Conservation (phyloP, 225 moss, liverwort and hornwort genomes). For the Polytrichum formosum region DNA sequence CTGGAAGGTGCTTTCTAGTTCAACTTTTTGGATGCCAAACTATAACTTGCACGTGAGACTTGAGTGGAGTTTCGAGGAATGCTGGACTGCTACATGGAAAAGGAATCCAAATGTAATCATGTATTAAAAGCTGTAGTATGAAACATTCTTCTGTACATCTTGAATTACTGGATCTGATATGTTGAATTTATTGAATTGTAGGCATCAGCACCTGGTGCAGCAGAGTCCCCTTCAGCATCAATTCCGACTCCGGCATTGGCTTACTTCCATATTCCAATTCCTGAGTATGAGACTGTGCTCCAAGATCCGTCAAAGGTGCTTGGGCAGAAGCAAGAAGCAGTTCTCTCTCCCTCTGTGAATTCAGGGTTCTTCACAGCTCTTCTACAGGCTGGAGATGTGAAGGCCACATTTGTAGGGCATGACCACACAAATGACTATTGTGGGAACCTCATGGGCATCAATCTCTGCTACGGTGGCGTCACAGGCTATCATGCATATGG, state of each 20-base stretch:
- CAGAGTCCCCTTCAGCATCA: not conserved
- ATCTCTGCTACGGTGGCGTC: slow-evolving; percentile 92
- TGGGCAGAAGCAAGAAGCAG: slow-evolving; percentile 75
- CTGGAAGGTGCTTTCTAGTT: too few relatives aligned
- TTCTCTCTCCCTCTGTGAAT: slow-evolving; percentile 73
- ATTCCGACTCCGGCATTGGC: slow-evolving; percentile 64
- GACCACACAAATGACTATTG: slow-evolving; percentile 94
- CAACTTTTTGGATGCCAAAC: too few relatives aligned
- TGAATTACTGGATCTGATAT: too few relatives aligned
- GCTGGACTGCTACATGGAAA: too few relatives aligned
- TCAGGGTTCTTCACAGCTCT: slow-evolving; percentile 89
- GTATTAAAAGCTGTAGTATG: too few relatives aligned
- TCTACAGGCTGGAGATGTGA: slow-evolving; percentile 72
- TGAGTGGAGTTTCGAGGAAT: too few relatives aligned
- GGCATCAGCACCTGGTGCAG: slow-evolving; percentile 22
- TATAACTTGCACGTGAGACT: too few relatives aligned
- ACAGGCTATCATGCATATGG: slow-evolving; percentile 93
- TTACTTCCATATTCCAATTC: slow-evolving; percentile 91
- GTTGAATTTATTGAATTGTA: not conserved
- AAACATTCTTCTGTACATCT: too few relatives aligned
- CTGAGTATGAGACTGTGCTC: slow-evolving; percentile 76
- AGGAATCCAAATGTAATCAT: too few relatives aligned
- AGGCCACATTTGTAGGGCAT: slow-evolving; percentile 89
- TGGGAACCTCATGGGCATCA: slow-evolving; percentile 76
- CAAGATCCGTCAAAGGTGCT: slow-evolving; percentile 45